phyloP scores from a whole-genome alignment of 495 filamentous ascomycete genomes.

The Aspergillus kassunensis region DNA sequence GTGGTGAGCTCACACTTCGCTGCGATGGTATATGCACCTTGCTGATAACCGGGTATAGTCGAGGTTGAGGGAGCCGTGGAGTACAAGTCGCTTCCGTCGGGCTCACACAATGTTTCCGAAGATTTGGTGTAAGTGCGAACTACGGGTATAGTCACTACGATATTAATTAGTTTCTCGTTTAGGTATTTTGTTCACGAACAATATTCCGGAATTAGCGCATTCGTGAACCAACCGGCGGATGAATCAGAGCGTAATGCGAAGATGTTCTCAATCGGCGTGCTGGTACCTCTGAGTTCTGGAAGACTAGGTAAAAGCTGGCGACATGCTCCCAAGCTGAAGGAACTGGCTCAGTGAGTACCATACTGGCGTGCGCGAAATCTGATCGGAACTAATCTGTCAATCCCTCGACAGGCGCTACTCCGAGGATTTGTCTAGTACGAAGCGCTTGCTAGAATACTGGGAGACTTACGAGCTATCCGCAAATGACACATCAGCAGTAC shows the following conservation, averaged over 20 bases:
- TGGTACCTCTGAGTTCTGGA: slow-evolving; percentile 84
- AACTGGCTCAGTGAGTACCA: slow-evolving; percentile 60
- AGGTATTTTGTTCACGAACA: slow-evolving; percentile 84
- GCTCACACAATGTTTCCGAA: slow-evolving; percentile 80
- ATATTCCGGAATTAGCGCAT: slow-evolving; percentile 89
- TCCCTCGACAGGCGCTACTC: slow-evolving; percentile 28
- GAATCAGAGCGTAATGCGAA: slow-evolving; percentile 78
- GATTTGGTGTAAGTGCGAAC: slow-evolving; percentile 66
- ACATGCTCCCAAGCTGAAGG: slow-evolving; percentile 72
- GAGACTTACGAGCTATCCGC: slow-evolving; percentile 56
- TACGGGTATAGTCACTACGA: neutral
- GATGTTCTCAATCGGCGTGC: slow-evolving; percentile 85
- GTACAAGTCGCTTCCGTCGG: slow-evolving; percentile 91
- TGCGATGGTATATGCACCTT: slow-evolving; percentile 5
- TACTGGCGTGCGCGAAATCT: neutral
- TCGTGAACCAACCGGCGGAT: slow-evolving; percentile 76
- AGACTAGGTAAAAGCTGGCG: slow-evolving; percentile 86
- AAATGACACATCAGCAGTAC: slow-evolving; percentile 28
- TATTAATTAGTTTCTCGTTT: slow-evolving; percentile 1
- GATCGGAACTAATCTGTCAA: neutral
- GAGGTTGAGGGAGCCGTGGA: slow-evolving; percentile 87
- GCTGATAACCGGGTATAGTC: slow-evolving; percentile 40
- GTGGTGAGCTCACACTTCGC: slow-evolving; percentile 36
- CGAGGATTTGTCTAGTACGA: slow-evolving; percentile 43
- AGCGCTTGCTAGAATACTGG: slow-evolving; percentile 77